These are phyloP conservation scores for Simplicillium aogashimaense DNA, from an alignment of 2,329 filamentous ascomycete species.

Conservation along the genomic window DNA sequence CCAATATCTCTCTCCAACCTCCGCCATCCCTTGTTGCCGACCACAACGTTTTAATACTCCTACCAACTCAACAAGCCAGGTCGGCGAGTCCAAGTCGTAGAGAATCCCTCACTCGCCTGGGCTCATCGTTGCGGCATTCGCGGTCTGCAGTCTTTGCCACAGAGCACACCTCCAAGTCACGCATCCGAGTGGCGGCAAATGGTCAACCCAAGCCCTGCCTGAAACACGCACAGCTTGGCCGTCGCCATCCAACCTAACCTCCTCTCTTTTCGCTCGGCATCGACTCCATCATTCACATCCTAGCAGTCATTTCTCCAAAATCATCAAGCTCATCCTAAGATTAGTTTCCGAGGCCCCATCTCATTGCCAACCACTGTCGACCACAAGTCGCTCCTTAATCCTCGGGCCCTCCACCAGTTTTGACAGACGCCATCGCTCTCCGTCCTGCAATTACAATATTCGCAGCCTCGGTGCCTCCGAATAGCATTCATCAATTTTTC, in stretches of 20 bases:
- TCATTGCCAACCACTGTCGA: not conserved
- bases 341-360: not conserved
- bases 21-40: too few species aligned
- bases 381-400: not conserved
- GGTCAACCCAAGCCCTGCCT: conserved; percentile 12
- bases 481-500: conserved; percentile 1
- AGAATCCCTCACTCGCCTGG: too few species aligned
- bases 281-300: not conserved
- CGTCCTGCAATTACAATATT: not conserved
- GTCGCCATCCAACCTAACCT: conserved; percentile 7
- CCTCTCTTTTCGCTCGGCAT: conserved; percentile 1
- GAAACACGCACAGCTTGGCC: conserved; percentile 12
- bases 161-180: too few species aligned
- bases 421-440: not conserved
- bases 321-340: conserved; percentile 1
- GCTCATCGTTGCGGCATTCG: too few species aligned
- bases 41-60: too few species aligned
- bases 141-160: too few species aligned
- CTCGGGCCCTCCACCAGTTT: not conserved
- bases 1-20: too few species aligned
- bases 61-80: too few species aligned
- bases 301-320: conserved; percentile 6
- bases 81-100: too few species aligned
- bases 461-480: not conserved
- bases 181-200: too few species aligned